Evolutionary conservation across 2,329 filamentous ascomycete species (phyloP), one percentile per base, ranked within the genome.

Genomic region (Epicoccum nigrum): DNA sequence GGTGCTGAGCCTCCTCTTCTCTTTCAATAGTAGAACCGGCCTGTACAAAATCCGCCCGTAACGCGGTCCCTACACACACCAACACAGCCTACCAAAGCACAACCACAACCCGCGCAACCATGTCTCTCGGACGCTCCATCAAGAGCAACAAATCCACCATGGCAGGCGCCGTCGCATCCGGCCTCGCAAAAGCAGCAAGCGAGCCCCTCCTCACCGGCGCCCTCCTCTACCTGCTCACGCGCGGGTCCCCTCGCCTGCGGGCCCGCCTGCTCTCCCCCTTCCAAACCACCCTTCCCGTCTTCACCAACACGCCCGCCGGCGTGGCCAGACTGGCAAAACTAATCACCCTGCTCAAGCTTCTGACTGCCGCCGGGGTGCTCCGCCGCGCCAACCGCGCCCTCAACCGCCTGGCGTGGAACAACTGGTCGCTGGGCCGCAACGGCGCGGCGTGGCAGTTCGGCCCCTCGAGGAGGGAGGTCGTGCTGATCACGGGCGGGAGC

Each of bases 351-450:
- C 55, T 70, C 21, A 69, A 69, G 47, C 21, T 61, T 13, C 50
- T 67, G 2, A 57, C 64, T 11, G 49, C 51, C 1, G 20, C 62
- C 5, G 60, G 61, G 3, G 43, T 65, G 4, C 31, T 56, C 9
- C 59, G 48, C n/a, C 54, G 54, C 12, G 46, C 60, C 16, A 65
- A 63, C 31, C 16, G 39, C 15, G 56, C 50, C 0, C 35, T 68
- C 25, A 67, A 66, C 30, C 27, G 53, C 2, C 34, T 64, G 25
- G 67, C 67, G 8, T 58, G 61, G 45, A 68, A 77, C 62, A 73
- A 75, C 48, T 77, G 73, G 69, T 46, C 44, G 1, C 40, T 68
- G 2, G 37, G 53, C 2, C 56, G 72, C 65, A 54, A 41, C 12
- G 62, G 64, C 4, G 55, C 55, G 13, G 44, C 53, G 0, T 68